Evolutionary conservation across 306 rosid species (phyloP), one percentile per base, ranked within the genome.

Genomic region (Rubus parviflorus): DNA sequence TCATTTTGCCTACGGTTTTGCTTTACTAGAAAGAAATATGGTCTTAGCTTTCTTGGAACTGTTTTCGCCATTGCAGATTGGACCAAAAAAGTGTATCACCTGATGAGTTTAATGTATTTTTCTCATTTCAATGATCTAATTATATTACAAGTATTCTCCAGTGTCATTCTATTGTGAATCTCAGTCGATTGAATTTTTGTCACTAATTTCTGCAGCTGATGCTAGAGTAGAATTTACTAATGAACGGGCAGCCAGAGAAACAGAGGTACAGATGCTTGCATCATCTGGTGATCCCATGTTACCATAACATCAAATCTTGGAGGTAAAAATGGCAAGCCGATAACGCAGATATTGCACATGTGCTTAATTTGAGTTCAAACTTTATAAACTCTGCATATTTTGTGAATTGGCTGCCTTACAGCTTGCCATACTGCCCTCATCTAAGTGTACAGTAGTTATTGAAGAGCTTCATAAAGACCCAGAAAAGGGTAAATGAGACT

Each of bases 271-370:
- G 68, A 89, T 91, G 89, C 85, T 92, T 42, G 88, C 91, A 0
- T 71, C 96, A 19, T 81, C 96, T 17, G 94, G 98, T 71, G 99
- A 96, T 86, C 98, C 97, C 67, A 92, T 96, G 98, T 51, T 92
- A 81, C 98, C 95, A 25, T 92, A 77, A 85, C 66, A 61, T 70
- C 67, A 74, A 76, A 80, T 76, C 52, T 4, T 48, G 79, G 41
- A 64, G 68, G 22, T 78, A 69, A 22, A 69, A 85, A 57, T 79
- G 85, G 75, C 46, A 77, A 89, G 80, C 76, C 78, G 77, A 61
- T 40, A 69, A 51, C 17, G 30, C 83, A 58, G 77, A 85, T 76
- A 45, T 48, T 45, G 42, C 83, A 48, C 70, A 4, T 30, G 68
- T 20, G 49, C 76, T 78, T 76, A 58, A 62, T 72, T 68, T 3